Conservation (phyloP, 23 red algal species). For the Gracilaria vermiculophylla region DNA sequence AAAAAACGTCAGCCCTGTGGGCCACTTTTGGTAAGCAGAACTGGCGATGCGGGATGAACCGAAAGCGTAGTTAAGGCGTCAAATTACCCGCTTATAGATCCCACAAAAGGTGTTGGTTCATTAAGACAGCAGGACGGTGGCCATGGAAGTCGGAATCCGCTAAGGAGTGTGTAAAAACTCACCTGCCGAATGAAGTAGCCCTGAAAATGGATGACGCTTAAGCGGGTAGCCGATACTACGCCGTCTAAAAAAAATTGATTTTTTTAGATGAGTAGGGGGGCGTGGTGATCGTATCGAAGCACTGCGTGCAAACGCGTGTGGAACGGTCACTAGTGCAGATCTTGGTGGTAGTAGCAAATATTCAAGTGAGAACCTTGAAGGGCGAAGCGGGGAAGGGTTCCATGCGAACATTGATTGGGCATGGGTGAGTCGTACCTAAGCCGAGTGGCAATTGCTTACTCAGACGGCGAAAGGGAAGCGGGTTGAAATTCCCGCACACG, state of each 20-base stretch:
- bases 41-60: conserved; percentile 94
- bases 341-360: conserved; percentile 95
- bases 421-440: conserved; percentile 67
- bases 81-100: conserved; percentile 74
- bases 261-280: conserved; percentile 77
- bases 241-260: conserved; percentile 51
- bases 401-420: conserved; percentile 92
- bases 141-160: conserved; percentile 92
- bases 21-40: conserved; percentile 97
- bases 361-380: conserved; percentile 98
- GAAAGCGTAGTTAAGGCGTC: conserved; percentile 85
- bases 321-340: conserved; percentile 93
- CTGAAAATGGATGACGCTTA: conserved; percentile 99
- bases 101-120: conserved; percentile 91
- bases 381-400: conserved; percentile 96
- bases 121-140: conserved; percentile 90
- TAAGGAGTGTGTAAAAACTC: conserved; percentile 97
- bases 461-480: conserved; percentile 79
- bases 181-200: conserved; percentile 97
- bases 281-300: conserved; percentile 72
- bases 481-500: conserved; percentile 85
- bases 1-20: conserved; percentile 59
- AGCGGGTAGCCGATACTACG: conserved; percentile 82
- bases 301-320: conserved; percentile 57
- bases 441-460: conserved; percentile 26